Conservation (phyloP, 768 basidiomycete genomes). For the Neoboletus brunneissimus region DNA sequence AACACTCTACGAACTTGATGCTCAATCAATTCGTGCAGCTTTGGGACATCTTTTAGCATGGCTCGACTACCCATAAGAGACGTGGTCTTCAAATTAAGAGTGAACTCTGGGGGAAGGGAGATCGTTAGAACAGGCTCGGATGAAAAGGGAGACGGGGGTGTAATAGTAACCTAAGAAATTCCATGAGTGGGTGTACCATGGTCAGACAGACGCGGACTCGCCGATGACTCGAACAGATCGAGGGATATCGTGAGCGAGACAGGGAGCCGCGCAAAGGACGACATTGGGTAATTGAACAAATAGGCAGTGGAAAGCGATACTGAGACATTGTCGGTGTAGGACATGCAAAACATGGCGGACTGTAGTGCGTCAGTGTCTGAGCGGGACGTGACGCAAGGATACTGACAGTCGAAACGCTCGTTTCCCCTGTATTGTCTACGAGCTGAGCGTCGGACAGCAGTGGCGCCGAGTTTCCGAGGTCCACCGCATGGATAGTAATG, state of each 20-base stretch:
- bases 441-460: conserved; percentile 68
- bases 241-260: conserved; percentile 78
- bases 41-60: conserved; percentile 97
- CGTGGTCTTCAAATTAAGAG: conserved; percentile 80
- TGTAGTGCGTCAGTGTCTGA: conserved; percentile 33
- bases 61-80: conserved; percentile 95
- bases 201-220: conserved; percentile 32
- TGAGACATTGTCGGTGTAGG: conserved; percentile 80
- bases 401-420: conserved; percentile 32
- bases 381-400: neutral
- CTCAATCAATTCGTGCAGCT: conserved; percentile 91
- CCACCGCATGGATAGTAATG: conserved; percentile 80
- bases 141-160: conserved; percentile 55
- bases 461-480: conserved; percentile 81
- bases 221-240: conserved; percentile 68
- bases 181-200: neutral
- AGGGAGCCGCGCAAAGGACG: conserved; percentile 78
- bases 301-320: conserved; percentile 81
- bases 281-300: conserved; percentile 81
- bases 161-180: conserved; percentile 52
- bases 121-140: conserved; percentile 62
- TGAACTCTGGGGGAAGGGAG: conserved; percentile 81
- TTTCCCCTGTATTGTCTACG: conserved; percentile 13
- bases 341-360: conserved; percentile 81
- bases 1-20: conserved; percentile 73